Conservation (phyloP, 176 grass and related monocot species). For the Cocos nucifera region DNA sequence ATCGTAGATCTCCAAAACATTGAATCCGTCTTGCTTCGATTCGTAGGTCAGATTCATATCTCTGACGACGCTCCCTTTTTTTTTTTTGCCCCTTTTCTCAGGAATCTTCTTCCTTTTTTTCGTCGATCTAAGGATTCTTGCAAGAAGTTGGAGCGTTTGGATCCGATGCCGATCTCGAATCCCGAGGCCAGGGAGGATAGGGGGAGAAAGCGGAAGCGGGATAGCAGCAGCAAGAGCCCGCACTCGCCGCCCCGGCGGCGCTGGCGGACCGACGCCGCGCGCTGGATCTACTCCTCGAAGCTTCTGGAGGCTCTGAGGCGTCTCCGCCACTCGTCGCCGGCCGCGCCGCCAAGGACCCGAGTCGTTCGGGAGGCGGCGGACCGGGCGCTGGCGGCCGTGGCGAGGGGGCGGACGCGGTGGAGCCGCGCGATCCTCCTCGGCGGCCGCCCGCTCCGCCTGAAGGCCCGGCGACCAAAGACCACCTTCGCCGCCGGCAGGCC, state of each 20-base stretch:
- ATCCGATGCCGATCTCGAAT: constrained; percentile 32
- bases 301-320: constrained; percentile 68
- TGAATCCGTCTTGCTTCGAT: no score
- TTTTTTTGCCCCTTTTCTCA: no score
- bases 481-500: background rate
- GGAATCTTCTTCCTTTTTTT: no score
- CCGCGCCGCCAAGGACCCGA: background rate
- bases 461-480: constrained; percentile 24
- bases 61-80: no score
- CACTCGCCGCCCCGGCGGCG: constrained; percentile 10
- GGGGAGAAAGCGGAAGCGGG: constrained; percentile 25
- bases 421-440: constrained; percentile 70
- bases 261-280: constrained; percentile 74
- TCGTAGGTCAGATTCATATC: no score
- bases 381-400: constrained; percentile 53
- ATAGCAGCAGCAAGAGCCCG: constrained; percentile 8
- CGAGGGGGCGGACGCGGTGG: constrained; percentile 62
- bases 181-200: constrained; percentile 27
- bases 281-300: constrained; percentile 77
- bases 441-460: constrained; percentile 24
- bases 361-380: constrained; percentile 66
- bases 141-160: no score
- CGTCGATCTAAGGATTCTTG: no score
- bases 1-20: no score
- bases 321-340: constrained; percentile 30